phyloP scores from a whole-genome alignment of 2,329 filamentous ascomycete genomes.

The Aureobasidium musti region DNA sequence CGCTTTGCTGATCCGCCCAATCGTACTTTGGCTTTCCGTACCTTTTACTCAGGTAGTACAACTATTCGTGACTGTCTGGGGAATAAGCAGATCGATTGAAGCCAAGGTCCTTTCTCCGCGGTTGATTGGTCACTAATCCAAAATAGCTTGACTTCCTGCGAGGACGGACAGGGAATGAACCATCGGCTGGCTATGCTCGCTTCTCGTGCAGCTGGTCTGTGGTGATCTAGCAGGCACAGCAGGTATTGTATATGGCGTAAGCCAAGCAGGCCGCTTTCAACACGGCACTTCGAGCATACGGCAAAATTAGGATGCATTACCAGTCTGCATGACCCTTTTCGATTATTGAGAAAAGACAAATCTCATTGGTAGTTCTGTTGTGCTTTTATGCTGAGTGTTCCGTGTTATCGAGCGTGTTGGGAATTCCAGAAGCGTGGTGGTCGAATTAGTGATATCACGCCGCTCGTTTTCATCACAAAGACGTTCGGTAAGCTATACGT shows the following conservation, averaged over 20 bases:
- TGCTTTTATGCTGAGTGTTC: neutral
- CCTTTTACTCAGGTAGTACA: slow-evolving; percentile 20
- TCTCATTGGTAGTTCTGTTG: neutral
- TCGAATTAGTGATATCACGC: neutral
- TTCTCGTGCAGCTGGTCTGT: slow-evolving; percentile 7
- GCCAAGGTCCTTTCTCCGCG: neutral
- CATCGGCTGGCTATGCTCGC: slow-evolving; percentile 11
- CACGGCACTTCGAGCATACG: neutral
- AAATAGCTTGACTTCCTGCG: slow-evolving; percentile 2
- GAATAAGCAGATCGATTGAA: slow-evolving; percentile 6
- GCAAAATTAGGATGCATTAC: neutral
- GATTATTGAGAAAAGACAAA: neutral
- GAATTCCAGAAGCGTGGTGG: neutral
- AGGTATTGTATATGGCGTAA: neutral
- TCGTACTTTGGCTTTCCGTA: slow-evolving; percentile 22
- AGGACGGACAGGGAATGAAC: neutral
- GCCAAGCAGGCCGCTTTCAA: neutral
- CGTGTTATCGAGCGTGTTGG: neutral
- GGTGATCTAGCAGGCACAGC: neutral
- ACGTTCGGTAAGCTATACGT: neutral
- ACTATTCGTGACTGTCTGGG: neutral
- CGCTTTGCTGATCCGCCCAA: slow-evolving; percentile 18
- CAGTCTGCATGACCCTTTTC: neutral
- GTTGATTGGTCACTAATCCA: slow-evolving; percentile 6
- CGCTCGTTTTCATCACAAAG: neutral